Conservation (phyloP, 352 stramenopile genomes). For the Globisporangium nagaii region DNA sequence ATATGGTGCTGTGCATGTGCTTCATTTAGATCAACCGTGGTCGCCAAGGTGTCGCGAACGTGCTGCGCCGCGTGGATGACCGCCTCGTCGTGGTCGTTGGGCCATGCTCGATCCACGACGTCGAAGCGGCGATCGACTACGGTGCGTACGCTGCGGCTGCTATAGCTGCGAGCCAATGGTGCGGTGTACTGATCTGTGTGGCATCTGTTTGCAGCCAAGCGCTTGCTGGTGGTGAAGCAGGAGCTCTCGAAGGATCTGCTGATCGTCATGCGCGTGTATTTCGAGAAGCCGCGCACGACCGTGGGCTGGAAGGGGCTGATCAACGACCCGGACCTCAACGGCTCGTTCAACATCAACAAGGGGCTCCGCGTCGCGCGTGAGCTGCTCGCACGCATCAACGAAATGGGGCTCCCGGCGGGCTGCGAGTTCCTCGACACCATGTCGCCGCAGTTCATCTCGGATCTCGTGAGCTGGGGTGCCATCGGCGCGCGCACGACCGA, state of each 20-base stretch:
- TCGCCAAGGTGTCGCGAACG: constrained; percentile 65
- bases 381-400: constrained; percentile 82
- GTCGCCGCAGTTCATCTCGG: constrained; percentile 88
- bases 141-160: background rate
- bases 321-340: constrained; percentile 87
- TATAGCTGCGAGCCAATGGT: background rate
- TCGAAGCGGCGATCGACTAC: constrained; percentile 84
- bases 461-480: constrained; percentile 86
- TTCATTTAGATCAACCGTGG: constrained; percentile 56
- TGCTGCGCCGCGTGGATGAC: constrained; percentile 79
- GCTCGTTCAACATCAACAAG: constrained; percentile 92
- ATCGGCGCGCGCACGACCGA: constrained; percentile 90
- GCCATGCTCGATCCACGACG: constrained; percentile 88
- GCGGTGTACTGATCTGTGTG: background rate
- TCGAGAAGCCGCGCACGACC: constrained; percentile 88
- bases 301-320: constrained; percentile 90
- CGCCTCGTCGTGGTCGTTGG: constrained; percentile 81
- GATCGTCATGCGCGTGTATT: constrained; percentile 90
- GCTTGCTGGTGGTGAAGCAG: constrained; percentile 62
- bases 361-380: constrained; percentile 77
- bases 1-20: background rate
- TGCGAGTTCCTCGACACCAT: constrained; percentile 90
- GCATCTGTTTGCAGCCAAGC: constrained; percentile 18
- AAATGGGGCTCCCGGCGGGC: constrained; percentile 74
- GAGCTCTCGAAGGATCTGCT: constrained; percentile 78